These are phyloP conservation scores for Scutellaria galericulata DNA, from an alignment of 257 asterid genomes.

Conservation along the genomic window DNA sequence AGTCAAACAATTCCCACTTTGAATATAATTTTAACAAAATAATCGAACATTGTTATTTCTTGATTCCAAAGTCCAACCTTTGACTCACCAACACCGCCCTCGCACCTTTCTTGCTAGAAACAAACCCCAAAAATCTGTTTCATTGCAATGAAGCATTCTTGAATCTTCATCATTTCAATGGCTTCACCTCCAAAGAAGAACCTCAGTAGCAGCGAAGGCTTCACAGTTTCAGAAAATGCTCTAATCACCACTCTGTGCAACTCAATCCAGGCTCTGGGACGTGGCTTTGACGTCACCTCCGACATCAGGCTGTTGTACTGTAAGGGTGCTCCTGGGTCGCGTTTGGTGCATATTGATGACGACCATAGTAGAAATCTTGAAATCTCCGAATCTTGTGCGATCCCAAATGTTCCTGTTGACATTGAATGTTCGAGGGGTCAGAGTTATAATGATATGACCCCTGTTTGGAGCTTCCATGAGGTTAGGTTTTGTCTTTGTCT, in stretches of 20 bases:
- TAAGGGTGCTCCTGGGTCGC: slow-evolving; percentile 89
- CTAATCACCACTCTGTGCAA: slow-evolving; percentile 75
- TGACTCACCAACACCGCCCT: slow-evolving; percentile 67
- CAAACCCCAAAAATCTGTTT: slow-evolving; percentile 25
- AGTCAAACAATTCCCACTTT: slow-evolving; percentile 48
- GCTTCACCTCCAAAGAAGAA: slow-evolving; percentile 36
- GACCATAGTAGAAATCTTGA: slow-evolving; percentile 55
- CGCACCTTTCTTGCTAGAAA: slow-evolving; percentile 30
- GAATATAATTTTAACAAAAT: slow-evolving; percentile 43
- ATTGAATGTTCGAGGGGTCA: slow-evolving; percentile 59
- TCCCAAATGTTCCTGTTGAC: slow-evolving; percentile 86
- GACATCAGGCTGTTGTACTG: slow-evolving; percentile 95
- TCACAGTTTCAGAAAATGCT: slow-evolving; percentile 51
- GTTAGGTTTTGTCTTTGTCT: slow-evolving; percentile 36
- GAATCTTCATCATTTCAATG: slow-evolving; percentile 42
- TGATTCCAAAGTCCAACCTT: slow-evolving; percentile 84
- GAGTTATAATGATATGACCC: slow-evolving; percentile 59
- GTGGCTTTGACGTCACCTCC: slow-evolving; percentile 98
- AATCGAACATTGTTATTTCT: slow-evolving; percentile 28
- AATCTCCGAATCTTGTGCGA: slow-evolving; percentile 56
- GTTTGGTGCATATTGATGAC: slow-evolving; percentile 75
- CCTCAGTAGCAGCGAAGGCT: slow-evolving; percentile 24
- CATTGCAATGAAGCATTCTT: slow-evolving; percentile 40
- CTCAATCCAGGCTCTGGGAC: slow-evolving; percentile 96
- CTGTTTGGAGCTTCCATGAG: slow-evolving; percentile 83